These are phyloP conservation scores for Skeletonema costatum DNA, from an alignment of 108 stramenopile species.

Conservation along the genomic window DNA sequence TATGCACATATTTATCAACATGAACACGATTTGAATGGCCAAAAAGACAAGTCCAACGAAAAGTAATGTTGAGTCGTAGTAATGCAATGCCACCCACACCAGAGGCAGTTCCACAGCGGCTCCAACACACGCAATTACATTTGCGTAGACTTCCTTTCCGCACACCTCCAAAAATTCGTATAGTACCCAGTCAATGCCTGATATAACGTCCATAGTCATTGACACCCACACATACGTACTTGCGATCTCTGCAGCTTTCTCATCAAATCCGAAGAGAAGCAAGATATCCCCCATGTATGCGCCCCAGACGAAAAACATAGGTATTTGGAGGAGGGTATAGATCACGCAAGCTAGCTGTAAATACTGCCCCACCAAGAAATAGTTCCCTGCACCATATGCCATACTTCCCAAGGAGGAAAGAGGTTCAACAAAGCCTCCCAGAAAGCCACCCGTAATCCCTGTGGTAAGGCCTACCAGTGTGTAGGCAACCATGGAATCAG, in stretches of 20 bases:
- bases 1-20: too few relatives aligned
- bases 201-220: background rate
- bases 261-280: slow-evolving; percentile 29
- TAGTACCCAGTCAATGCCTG: too few relatives aligned
- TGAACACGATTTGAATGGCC: too few relatives aligned
- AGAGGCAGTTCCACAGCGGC: too few relatives aligned
- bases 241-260: slow-evolving; percentile 12
- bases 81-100: too few relatives aligned
- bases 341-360: slow-evolving; percentile 17
- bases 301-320: slow-evolving; percentile 23
- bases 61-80: too few relatives aligned
- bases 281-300: slow-evolving; percentile 27
- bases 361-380: slow-evolving; percentile 34
- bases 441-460: slow-evolving; percentile 34
- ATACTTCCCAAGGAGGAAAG: slow-evolving; percentile 28
- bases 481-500: slow-evolving; percentile 38
- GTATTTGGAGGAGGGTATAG: slow-evolving; percentile 24
- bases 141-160: too few relatives aligned
- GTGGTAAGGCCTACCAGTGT: slow-evolving; percentile 27
- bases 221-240: slow-evolving; percentile 21
- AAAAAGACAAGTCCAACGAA: too few relatives aligned
- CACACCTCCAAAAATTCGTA: too few relatives aligned
- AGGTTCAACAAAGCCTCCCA: slow-evolving; percentile 31
- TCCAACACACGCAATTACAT: too few relatives aligned
- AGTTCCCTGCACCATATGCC: slow-evolving; percentile 38